A percentile compares a stretch with the other conserved stretches of the same genome.
phyloP scores from a whole-genome alignment of 495 filamentous ascomycete genomes.

The Saxophila tyrrhenica region DNA sequence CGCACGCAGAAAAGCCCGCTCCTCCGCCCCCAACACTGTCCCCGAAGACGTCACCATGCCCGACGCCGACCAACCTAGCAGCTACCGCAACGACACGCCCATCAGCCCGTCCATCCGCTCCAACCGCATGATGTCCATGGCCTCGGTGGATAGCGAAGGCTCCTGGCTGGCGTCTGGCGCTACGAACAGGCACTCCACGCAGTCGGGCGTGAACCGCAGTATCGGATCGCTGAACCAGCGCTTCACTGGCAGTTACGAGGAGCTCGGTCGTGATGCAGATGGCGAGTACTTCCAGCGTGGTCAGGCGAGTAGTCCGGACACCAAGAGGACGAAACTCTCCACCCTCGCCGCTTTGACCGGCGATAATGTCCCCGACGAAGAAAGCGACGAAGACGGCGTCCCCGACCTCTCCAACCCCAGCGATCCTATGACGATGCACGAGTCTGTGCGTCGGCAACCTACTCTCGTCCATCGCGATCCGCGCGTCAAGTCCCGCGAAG shows the following conservation, averaged over 20 bases:
- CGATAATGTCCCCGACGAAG: conserved; percentile 25
- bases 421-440: conserved; percentile 34
- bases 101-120: conserved; percentile 19
- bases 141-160: conserved; percentile 80
- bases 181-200: conserved; percentile 41
- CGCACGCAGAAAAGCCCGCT: conserved; percentile 1
- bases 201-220: conserved; percentile 31
- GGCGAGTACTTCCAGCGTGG: conserved; percentile 53
- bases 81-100: conserved; percentile 23
- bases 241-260: conserved; percentile 43
- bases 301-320: conserved; percentile 28
- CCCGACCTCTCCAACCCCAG: conserved; percentile 10
- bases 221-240: conserved; percentile 31
- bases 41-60: conserved; percentile 4
- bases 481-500: conserved; percentile 56
- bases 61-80: not conserved
- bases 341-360: conserved; percentile 17
- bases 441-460: conserved; percentile 44
- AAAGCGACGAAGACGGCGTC: conserved; percentile 24
- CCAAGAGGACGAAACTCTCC: conserved; percentile 20
- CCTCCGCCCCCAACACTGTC: conserved; percentile 6
- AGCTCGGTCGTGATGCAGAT: conserved; percentile 46
- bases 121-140: conserved; percentile 44
- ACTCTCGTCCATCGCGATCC: conserved; percentile 41
- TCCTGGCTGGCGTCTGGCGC: conserved; percentile 70